Conservation (phyloP, 495 filamentous ascomycete species). For the Pyrenula aspistea region DNA sequence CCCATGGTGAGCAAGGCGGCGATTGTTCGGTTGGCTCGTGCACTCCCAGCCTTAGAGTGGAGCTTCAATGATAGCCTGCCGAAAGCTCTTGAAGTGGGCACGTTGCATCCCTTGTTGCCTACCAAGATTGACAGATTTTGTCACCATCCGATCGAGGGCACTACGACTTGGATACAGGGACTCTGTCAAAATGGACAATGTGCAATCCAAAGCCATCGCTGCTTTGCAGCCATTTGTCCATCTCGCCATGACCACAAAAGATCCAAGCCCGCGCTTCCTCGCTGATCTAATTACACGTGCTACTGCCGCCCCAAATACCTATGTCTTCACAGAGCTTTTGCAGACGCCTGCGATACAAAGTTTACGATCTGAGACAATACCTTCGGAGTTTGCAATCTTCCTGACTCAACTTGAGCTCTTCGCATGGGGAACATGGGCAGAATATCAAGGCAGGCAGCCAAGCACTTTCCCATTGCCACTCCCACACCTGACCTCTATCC, state of each 20-base stretch:
- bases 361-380: slow-evolving; percentile 37
- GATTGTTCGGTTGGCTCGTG: neutral
- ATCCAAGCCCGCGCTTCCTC: slow-evolving; percentile 69
- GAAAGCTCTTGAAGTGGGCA: no score
- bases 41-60: neutral
- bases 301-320: slow-evolving; percentile 77
- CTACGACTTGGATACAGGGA: neutral
- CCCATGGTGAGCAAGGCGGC: neutral
- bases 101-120: no score
- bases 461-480: neutral
- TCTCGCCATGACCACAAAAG: slow-evolving; percentile 62
- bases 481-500: slow-evolving; percentile 3
- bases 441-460: slow-evolving; percentile 47
- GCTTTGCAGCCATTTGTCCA: slow-evolving; percentile 81
- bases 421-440: slow-evolving; percentile 77
- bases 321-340: slow-evolving; percentile 89
- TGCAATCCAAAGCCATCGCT: slow-evolving; percentile 61
- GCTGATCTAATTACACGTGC: slow-evolving; percentile 80
- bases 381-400: slow-evolving; percentile 39
- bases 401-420: slow-evolving; percentile 80
- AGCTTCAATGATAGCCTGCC: neutral
- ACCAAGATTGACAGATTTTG: no score
- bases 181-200: slow-evolving; percentile 57
- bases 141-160: neutral
- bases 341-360: slow-evolving; percentile 69